These are phyloP conservation scores for Symbiodinium natans DNA, from an alignment of 73 alveolate genomes.

Conservation along the genomic window DNA sequence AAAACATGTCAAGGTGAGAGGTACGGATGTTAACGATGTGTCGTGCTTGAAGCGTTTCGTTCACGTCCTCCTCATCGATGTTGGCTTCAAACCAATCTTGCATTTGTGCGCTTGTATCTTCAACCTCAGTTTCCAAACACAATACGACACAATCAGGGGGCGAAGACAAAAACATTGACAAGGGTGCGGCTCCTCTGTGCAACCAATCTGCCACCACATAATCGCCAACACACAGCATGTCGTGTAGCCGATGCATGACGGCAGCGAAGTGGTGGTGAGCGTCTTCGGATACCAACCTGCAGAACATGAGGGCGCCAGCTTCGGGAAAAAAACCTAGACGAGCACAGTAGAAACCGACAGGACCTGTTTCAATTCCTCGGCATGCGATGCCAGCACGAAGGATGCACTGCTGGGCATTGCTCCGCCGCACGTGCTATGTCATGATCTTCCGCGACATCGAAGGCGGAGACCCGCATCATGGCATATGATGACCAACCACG, in stretches of 20 bases:
- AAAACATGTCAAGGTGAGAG: too few relatives aligned
- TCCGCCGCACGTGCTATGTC: too few relatives aligned
- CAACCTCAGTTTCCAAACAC: not conserved
- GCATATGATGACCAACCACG: too few relatives aligned
- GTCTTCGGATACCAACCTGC: slow-evolving; percentile 68
- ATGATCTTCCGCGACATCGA: too few relatives aligned
- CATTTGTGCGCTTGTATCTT: slow-evolving; percentile 71
- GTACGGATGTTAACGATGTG: too few relatives aligned
- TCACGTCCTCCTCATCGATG: slow-evolving; percentile 19
- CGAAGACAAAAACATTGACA: not conserved
- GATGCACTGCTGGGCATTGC: too few relatives aligned
- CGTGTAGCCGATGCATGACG: slow-evolving; percentile 27
- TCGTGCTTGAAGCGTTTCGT: too few relatives aligned
- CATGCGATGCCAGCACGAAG: too few relatives aligned
- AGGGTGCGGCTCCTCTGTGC: not conserved
- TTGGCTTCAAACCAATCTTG: slow-evolving; percentile 58
- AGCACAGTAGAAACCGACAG: not conserved
- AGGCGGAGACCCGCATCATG: not conserved
- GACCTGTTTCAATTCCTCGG: too few relatives aligned
- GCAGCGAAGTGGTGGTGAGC: slow-evolving; percentile 39
- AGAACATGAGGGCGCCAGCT: not conserved
- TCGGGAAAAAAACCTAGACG: not conserved
- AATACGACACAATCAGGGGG: not conserved
- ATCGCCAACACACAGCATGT: slow-evolving; percentile 23
- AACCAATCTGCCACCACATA: slow-evolving; percentile 18